Evolutionary conservation across 768 basidiomycete species (phyloP).

Genomic region (Chiua virens): DNA sequence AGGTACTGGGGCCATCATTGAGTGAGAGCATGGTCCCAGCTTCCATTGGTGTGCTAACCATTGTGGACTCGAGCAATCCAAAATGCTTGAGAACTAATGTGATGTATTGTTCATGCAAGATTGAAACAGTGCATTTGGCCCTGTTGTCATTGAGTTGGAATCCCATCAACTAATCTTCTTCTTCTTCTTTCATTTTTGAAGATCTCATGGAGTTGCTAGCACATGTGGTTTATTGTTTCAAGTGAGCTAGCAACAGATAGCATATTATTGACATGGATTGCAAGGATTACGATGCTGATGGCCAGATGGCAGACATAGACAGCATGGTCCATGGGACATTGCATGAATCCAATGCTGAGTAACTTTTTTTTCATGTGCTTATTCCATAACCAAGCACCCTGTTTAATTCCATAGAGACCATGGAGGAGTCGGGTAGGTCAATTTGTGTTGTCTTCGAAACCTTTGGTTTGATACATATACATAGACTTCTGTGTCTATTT

Average conservation of each 20-base stretch:
- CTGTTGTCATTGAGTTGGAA: too few relatives aligned
- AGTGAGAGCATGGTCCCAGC: neutral
- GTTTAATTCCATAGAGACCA: conserved; percentile 41
- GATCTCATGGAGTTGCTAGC: too few relatives aligned
- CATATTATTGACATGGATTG: conserved; percentile 2
- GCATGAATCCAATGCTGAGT: neutral
- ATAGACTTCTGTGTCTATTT: conserved; percentile 34
- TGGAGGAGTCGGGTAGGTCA: conserved; percentile 22
- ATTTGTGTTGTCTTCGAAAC: conserved; percentile 30
- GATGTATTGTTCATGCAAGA: too few relatives aligned
- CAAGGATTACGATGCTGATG: neutral
- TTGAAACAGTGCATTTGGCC: too few relatives aligned
- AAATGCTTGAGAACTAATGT: too few relatives aligned
- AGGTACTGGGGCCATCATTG: too few relatives aligned
- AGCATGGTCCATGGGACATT: neutral
- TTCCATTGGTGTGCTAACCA: neutral
- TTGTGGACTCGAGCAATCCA: too few relatives aligned
- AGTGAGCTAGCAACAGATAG: neutral
- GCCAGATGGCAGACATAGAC: neutral
- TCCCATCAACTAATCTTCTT: too few relatives aligned
- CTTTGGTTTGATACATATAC: conserved; percentile 38
- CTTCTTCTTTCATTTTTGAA: too few relatives aligned
- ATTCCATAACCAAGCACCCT: conserved; percentile 6
- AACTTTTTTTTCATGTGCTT: neutral
- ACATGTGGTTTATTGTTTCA: neutral